Conservation (phyloP, 306 rosid genomes). For the Sesbania bispinosa region DNA sequence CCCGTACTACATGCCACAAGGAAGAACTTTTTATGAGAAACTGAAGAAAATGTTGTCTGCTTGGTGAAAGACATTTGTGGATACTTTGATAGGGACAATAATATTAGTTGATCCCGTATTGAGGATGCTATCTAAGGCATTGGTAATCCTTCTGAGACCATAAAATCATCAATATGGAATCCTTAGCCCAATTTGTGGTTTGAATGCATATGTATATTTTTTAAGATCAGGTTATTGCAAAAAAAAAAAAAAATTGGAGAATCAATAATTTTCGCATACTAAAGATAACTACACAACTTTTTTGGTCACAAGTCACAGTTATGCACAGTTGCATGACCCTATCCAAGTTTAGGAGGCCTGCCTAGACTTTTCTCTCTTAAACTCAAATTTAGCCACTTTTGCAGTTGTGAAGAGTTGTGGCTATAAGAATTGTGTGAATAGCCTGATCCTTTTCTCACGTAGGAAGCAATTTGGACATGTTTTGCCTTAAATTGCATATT, state of each 20-base stretch:
- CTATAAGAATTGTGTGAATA: neutral
- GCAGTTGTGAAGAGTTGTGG: neutral
- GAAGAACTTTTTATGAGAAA: neutral
- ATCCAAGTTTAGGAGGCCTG: neutral
- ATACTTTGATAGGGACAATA: neutral
- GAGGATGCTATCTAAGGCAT: constrained; percentile 13
- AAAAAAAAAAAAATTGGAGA: neutral
- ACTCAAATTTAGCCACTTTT: neutral
- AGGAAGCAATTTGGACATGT: constrained; percentile 1
- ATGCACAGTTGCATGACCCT: neutral
- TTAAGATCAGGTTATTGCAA: neutral
- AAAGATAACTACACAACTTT: neutral
- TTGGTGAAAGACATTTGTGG: neutral
- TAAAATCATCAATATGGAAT: neutral
- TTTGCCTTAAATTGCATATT: constrained; percentile 21
- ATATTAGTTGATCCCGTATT: neutral
- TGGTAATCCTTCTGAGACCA: neutral
- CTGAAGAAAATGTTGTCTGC: constrained; percentile 2
- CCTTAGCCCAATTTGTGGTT: neutral
- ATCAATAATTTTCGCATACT: neutral
- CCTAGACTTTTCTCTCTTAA: neutral
- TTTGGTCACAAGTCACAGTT: neutral
- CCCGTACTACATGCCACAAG: neutral
- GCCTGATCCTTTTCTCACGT: constrained; percentile 2
- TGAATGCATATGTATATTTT: neutral